These are phyloP conservation scores for Rubia yunnanensis DNA, from an alignment of 257 asterid genomes.

Conservation along the genomic window DNA sequence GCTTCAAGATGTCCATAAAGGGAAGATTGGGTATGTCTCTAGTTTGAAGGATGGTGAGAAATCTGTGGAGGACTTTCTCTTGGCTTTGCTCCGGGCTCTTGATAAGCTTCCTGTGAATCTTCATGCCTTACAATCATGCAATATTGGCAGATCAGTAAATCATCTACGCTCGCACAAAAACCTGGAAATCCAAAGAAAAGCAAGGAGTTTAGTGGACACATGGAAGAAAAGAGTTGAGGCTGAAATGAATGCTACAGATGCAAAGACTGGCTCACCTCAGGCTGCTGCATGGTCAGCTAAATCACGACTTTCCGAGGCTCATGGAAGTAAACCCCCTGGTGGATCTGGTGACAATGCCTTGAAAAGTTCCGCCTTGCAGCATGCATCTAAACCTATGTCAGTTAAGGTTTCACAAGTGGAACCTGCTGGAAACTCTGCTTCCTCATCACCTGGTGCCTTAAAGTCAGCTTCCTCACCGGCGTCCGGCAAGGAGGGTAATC, in stretches of 20 bases:
- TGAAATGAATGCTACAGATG: conserved; percentile 67
- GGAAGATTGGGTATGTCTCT: conserved; percentile 30
- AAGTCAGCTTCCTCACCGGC: conserved; percentile 44
- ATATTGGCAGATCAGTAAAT: conserved; percentile 91
- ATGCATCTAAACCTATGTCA: conserved; percentile 44
- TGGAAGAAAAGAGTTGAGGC: conserved; percentile 99
- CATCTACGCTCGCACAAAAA: conserved; percentile 76
- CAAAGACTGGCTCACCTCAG: conserved; percentile 49
- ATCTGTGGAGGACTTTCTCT: conserved; percentile 70
- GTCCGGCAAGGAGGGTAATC: conserved; percentile 52
- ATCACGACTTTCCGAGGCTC: conserved; percentile 60
- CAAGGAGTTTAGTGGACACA: conserved; percentile 77
- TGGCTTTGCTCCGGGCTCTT: conserved; percentile 75
- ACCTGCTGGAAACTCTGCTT: conserved; percentile 40
- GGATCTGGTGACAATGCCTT: conserved; percentile 49
- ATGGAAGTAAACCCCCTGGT: conserved; percentile 41
- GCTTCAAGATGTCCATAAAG: conserved; percentile 88
- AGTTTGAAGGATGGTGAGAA: conserved; percentile 33
- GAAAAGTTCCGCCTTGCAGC: conserved; percentile 48
- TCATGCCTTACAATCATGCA: conserved; percentile 77
- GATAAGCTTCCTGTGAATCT: conserved; percentile 90
- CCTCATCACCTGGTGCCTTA: conserved; percentile 53
- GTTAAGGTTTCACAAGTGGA: conserved; percentile 57
- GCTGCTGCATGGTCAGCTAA: conserved; percentile 55
- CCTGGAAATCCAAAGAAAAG: conserved; percentile 71